Percentiles rank a stretch among this genome's conserved stretches.
These are phyloP conservation scores for Alisma plantagoaquatica DNA, from an alignment of 106 monocot species.

Conservation along the genomic window DNA sequence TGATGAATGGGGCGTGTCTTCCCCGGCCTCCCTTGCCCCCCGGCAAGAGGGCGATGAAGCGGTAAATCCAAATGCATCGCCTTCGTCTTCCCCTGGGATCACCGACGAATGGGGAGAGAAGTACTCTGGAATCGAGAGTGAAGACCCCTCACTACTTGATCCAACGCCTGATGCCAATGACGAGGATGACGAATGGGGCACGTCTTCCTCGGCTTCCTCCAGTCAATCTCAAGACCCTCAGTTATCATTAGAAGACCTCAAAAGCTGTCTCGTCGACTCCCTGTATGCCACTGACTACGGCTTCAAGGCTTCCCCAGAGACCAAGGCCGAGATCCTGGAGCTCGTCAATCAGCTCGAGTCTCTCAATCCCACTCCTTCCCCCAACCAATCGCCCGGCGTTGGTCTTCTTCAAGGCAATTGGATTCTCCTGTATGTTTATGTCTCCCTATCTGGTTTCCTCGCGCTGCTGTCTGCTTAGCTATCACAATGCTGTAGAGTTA, in stretches of 20 bases:
- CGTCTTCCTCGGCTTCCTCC: constrained; percentile 18
- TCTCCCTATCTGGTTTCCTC: not conserved
- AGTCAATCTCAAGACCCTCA: no score
- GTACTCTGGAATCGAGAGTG: constrained; percentile 18
- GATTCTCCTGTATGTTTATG: constrained; percentile 50
- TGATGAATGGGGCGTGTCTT: constrained; percentile 28
- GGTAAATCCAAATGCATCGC: no score
- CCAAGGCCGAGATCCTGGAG: constrained; percentile 45
- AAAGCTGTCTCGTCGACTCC: constrained; percentile 46
- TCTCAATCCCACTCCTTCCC: constrained; percentile 43
- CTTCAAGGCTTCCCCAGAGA: constrained; percentile 30
- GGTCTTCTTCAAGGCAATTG: constrained; percentile 66
- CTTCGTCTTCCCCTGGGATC: constrained; percentile 16
- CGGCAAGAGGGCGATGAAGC: no score
- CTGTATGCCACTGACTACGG: constrained; percentile 48
- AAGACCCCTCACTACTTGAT: constrained; percentile 15
- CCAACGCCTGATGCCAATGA: constrained; percentile 12
- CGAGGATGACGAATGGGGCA: constrained; percentile 39
- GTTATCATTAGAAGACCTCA: no score
- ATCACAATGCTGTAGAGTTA: not conserved
- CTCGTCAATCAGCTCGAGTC: constrained; percentile 49
- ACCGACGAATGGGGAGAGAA: constrained; percentile 47
- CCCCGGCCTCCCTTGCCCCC: constrained; percentile 24
- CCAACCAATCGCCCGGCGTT: constrained; percentile 24
- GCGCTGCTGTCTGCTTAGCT: not conserved